phyloP scores from a whole-genome alignment of 768 basidiomycete genomes.

The Mycena pura region DNA sequence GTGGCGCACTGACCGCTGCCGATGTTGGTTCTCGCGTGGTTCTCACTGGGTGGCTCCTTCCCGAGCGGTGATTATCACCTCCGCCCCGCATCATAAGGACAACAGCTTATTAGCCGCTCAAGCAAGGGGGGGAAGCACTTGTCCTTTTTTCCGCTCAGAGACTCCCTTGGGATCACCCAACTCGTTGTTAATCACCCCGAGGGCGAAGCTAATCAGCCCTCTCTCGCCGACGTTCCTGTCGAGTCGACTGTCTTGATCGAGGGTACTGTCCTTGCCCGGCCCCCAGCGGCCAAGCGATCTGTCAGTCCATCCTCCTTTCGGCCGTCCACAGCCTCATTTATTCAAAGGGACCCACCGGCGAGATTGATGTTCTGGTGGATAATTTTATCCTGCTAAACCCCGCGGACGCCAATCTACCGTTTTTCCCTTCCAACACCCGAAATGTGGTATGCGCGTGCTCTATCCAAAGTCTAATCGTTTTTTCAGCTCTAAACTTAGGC shows the following conservation, averaged over 20 bases:
- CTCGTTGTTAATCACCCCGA: constrained; percentile 67
- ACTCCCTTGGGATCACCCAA: constrained; percentile 79
- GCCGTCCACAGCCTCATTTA: constrained; percentile 24
- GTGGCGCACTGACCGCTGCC: constrained; percentile 59
- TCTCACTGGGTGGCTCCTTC: constrained; percentile 83
- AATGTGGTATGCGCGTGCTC: constrained; percentile 65
- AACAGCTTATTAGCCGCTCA: constrained; percentile 44
- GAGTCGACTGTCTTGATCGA: constrained; percentile 82
- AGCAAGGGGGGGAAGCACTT: constrained; percentile 71
- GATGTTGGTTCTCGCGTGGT: constrained; percentile 67
- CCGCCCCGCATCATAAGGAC: constrained; percentile 38
- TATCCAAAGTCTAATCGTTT: constrained; percentile 24
- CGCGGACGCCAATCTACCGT: constrained; percentile 76
- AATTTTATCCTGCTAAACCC: constrained; percentile 80
- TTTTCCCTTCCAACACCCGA: constrained; percentile 78
- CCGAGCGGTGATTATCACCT: constrained; percentile 70
- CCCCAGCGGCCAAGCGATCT: constrained; percentile 63
- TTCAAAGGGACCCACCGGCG: constrained; percentile 65
- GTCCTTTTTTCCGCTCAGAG: constrained; percentile 88
- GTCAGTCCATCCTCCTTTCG: constrained; percentile 46
- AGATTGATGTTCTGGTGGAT: constrained; percentile 82
- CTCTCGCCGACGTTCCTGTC: constrained; percentile 68
- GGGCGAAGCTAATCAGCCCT: constrained; percentile 39
- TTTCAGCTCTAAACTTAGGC: constrained; percentile 52
- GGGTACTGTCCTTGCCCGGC: constrained; percentile 74